A percentile compares a stretch with the other conserved stretches of the same genome.
phyloP scores from a whole-genome alignment of 768 basidiomycete genomes.

The Artomyces pyxidatus region DNA sequence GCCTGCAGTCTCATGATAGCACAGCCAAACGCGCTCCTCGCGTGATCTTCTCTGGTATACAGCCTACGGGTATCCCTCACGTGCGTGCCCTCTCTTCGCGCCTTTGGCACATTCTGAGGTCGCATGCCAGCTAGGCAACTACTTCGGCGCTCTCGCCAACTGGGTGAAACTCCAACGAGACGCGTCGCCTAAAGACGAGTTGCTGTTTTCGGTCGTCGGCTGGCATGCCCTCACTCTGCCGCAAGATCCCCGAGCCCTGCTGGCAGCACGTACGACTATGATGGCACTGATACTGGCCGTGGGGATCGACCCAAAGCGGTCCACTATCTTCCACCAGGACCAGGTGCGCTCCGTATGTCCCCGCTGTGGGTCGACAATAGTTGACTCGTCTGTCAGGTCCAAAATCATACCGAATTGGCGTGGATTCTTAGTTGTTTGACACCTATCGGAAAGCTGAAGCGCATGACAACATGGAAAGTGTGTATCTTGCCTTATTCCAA shows the following conservation, averaged over 20 bases:
- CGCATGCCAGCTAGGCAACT: constrained; percentile 73
- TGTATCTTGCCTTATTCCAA: constrained; percentile 9
- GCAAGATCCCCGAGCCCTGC: constrained; percentile 64
- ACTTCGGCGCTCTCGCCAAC: constrained; percentile 82
- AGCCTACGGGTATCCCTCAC: constrained; percentile 88
- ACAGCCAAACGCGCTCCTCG: no score
- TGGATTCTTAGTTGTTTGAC: constrained; percentile 88
- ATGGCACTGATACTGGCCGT: constrained; percentile 78
- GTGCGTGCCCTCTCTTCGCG: constrained; percentile 33
- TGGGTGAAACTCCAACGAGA: constrained; percentile 78
- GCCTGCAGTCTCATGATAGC: no score
- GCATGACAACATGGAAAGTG: constrained; percentile 99
- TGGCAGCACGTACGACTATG: constrained; percentile 61
- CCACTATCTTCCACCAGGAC: constrained; percentile 82
- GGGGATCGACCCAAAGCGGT: constrained; percentile 71
- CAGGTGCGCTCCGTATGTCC: constrained; percentile 45
- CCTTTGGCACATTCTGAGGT: constrained; percentile 3
- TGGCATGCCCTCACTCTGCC: constrained; percentile 93
- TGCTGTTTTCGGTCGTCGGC: constrained; percentile 85
- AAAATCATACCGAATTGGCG: constrained; percentile 75
- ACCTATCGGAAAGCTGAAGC: constrained; percentile 68
- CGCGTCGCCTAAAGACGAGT: constrained; percentile 46
- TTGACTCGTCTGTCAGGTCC: constrained; percentile 43
- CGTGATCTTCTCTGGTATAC: constrained; percentile 83
- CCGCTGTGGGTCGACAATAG: neutral